Evolutionary conservation across 352 stramenopile species (phyloP).

Genomic region (Thalassiosira hispida): DNA sequence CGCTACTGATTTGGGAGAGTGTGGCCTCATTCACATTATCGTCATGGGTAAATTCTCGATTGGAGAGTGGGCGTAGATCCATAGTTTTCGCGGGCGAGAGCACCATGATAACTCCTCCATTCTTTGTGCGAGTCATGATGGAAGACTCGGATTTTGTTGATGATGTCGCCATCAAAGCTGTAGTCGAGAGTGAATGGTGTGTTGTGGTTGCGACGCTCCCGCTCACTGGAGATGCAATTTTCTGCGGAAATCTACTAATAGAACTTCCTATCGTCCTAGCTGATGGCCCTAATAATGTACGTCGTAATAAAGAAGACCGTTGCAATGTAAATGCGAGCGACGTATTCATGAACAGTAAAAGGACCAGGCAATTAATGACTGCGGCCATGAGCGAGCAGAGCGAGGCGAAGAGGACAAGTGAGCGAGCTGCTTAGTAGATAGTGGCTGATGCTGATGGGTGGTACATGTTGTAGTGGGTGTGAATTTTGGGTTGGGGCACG

Average conservation of each 20-base stretch:
- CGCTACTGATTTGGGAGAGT: not conserved
- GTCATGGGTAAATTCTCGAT: slow-evolving; percentile 5
- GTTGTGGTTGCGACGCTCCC: not conserved
- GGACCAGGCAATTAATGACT: not conserved
- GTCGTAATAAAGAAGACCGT: not conserved
- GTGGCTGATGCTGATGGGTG: too few species aligned
- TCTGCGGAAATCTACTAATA: too few species aligned
- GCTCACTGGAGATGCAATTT: too few species aligned
- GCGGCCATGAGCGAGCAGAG: too few species aligned
- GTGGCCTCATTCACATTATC: not conserved
- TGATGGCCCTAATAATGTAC: not conserved
- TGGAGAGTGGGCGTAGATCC: slow-evolving; percentile 39
- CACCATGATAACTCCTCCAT: slow-evolving; percentile 53
- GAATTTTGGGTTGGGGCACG: too few species aligned
- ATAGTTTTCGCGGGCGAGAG: slow-evolving; percentile 71
- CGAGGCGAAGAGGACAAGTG: too few species aligned
- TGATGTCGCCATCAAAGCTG: not conserved
- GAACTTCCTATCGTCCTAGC: too few species aligned
- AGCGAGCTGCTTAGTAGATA: too few species aligned
- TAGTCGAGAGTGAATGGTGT: not conserved
- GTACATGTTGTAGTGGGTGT: too few species aligned
- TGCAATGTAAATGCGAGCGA: not conserved
- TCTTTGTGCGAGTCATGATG: not conserved
- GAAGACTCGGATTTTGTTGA: not conserved
- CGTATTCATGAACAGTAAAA: not conserved